Base-by-base conservation (phyloP, 1,284 basidiomycete species). In the Ceratobasidium sp. region DNA sequence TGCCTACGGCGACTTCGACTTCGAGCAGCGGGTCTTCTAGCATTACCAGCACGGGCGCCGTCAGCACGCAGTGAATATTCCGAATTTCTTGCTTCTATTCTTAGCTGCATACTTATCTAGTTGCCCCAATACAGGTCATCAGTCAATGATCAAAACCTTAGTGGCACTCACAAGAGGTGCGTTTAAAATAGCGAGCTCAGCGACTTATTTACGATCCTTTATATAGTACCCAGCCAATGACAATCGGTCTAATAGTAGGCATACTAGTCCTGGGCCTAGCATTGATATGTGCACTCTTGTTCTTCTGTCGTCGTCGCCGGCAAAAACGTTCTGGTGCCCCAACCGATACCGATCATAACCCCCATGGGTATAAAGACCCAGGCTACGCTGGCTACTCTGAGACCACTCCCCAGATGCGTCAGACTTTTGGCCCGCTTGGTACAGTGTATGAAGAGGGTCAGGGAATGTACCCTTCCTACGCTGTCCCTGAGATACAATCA, bases 291-390 rank as follows among this genome's bases (percentile, higher is more conserved):
- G 20, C 23, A 17, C 28, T 66, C 6, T 42, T 66, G 44, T 23
- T 66, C 23, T 50, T 66, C n/a, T 50, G 46, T 9, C 44, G 62
- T 10, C 33, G 20, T 50, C 42, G 23, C 26, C 59, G 59, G n/a
- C 38, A 20, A n/a, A 42, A 42, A 62, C 59, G 26, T 17, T n/a
- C n/a, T 42, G 15, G n/a, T 40, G 17, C 26, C 38, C 59, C 59
- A 42, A 62, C 59, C 12, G 17, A 33, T 62, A 20, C 38, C 9
- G 59, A 62, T 62, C n/a, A 62, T 42, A 62, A 62, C n/a, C 59
- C 59, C 6, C 42, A 62, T 42, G 38, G 59, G 20, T 62, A 62
- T 42, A 17, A 42, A 5, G 4, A 62, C 26, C 59, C 59, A 3
- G 59, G 59, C 13, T 62, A 62, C 59, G 38, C 23, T 12, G 57